Evolutionary conservation across 2,329 filamentous ascomycete species (phyloP).

Genomic region (Myriosclerotinia duriaeana): DNA sequence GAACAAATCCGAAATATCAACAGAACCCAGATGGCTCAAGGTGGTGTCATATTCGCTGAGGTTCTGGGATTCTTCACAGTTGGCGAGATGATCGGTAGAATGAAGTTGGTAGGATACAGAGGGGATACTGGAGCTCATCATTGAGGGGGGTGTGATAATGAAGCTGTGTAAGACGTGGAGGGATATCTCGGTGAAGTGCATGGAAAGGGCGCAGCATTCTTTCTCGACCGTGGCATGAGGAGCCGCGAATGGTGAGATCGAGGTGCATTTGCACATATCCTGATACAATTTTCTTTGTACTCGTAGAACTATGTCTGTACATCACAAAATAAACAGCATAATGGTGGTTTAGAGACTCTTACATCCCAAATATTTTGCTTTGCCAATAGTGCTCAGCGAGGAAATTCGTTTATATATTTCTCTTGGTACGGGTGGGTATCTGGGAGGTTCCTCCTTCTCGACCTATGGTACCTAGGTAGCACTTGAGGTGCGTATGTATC

Average conservation of each 20-base stretch:
- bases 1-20: constrained; percentile 67
- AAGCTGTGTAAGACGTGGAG: constrained; percentile 7
- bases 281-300: constrained; percentile 30
- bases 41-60: constrained; percentile 79
- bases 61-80: constrained; percentile 95
- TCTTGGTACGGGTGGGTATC: not conserved
- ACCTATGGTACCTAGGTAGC: not conserved
- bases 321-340: constrained; percentile 37
- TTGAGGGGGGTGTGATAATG: constrained; percentile 42
- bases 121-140: constrained; percentile 62
- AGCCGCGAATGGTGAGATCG: constrained; percentile 21
- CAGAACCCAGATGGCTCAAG: constrained; percentile 66
- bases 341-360: constrained; percentile 30
- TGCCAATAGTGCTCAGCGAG: not conserved
- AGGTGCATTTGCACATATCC: constrained; percentile 29
- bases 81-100: constrained; percentile 91
- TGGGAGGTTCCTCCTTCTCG: not conserved
- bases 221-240: constrained; percentile 21
- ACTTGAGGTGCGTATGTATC: not conserved
- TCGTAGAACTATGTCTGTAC: constrained; percentile 30
- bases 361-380: constrained; percentile 2
- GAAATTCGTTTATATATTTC: not conserved
- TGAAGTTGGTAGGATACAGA: constrained; percentile 93
- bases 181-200: not conserved
- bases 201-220: constrained; percentile 23